These are phyloP conservation scores for Russula dissimulans DNA, from an alignment of 768 basidiomycete genomes.

Conservation along the genomic window DNA sequence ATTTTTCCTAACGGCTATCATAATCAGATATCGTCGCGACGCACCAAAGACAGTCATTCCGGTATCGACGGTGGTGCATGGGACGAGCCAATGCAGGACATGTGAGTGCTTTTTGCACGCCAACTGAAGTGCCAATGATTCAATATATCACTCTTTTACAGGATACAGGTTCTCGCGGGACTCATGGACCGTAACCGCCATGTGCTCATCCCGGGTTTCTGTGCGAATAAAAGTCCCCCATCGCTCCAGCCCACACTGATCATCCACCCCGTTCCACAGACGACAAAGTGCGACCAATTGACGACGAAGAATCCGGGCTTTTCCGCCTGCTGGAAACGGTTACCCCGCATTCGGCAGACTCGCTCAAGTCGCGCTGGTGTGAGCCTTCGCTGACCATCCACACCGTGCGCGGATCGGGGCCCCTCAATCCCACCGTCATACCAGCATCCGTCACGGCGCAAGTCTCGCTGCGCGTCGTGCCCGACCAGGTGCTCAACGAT, in stretches of 20 bases:
- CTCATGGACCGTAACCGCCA: constrained; percentile 48
- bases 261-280: constrained; percentile 34
- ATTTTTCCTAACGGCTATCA: neutral
- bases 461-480: constrained; percentile 87
- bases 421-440: constrained; percentile 80
- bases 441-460: constrained; percentile 77
- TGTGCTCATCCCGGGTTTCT: constrained; percentile 74
- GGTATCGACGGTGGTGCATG: constrained; percentile 89
- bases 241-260: neutral
- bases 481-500: constrained; percentile 74
- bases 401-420: constrained; percentile 73
- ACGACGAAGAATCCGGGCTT: constrained; percentile 53
- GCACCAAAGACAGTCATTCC: constrained; percentile 75
- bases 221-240: constrained; percentile 31
- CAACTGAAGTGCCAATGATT: neutral
- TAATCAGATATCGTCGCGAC: constrained; percentile 53
- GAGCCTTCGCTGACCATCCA: constrained; percentile 88
- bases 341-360: constrained; percentile 55
- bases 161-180: constrained; percentile 70
- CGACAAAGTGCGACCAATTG: constrained; percentile 63
- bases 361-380: constrained; percentile 74
- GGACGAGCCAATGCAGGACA: constrained; percentile 87
- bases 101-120: constrained; percentile 38
- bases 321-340: constrained; percentile 63
- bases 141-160: constrained; percentile 25